phyloP scores from a whole-genome alignment of 306 rosid species.

The Biancaea sappan region DNA sequence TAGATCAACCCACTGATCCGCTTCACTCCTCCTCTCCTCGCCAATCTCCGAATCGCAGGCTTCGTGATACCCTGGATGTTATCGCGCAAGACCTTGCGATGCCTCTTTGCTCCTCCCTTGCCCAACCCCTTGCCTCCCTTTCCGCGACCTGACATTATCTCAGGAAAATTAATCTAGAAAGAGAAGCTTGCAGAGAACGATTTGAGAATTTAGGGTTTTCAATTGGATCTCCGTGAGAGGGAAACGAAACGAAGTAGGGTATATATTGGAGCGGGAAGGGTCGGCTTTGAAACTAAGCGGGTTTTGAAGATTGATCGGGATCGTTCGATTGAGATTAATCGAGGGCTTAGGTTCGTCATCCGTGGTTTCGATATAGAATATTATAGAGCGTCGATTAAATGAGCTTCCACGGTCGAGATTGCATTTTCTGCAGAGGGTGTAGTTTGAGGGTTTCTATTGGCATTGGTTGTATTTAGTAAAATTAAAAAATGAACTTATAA shows the following conservation, averaged over 20 bases:
- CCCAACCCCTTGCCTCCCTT: conserved; percentile 51
- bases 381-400: conserved; percentile 16
- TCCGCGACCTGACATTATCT: conserved; percentile 39
- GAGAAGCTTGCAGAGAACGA: background rate
- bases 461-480: background rate
- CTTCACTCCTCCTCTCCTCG: conserved; percentile 45
- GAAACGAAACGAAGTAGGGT: background rate
- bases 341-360: background rate
- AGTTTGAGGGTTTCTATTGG: background rate
- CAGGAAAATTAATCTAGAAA: background rate
- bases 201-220: conserved; percentile 15
- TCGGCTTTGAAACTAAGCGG: background rate
- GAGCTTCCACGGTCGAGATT: conserved; percentile 1
- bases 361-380: background rate
- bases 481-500: too few species aligned
- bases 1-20: conserved; percentile 49
- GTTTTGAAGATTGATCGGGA: background rate
- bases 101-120: conserved; percentile 50
- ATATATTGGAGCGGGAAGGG: conserved; percentile 40
- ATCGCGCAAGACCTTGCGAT: conserved; percentile 41
- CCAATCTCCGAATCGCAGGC: conserved; percentile 45
- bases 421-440: background rate
- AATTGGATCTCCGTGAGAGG: background rate
- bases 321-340: background rate
- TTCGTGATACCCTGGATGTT: conserved; percentile 48